Percentiles rank a stretch among this genome's conserved stretches.
Conservation (phyloP, 768 basidiomycete genomes). For the Leucogyrophana mollusca region DNA sequence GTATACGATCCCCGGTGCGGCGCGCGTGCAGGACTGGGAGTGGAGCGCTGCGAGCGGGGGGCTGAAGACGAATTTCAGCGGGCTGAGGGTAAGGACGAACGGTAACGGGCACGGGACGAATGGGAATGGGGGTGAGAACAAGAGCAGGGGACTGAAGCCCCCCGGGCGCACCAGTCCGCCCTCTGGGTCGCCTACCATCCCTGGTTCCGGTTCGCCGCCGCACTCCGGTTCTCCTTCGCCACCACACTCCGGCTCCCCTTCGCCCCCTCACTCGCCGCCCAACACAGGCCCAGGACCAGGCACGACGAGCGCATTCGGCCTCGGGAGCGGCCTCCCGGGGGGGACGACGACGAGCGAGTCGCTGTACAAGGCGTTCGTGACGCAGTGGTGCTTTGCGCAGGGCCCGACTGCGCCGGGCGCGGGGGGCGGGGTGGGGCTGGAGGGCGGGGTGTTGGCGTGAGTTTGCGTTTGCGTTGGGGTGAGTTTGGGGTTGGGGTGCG, state of each 20-base stretch:
- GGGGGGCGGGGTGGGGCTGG: background rate
- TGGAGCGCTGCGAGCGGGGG: constrained; percentile 13
- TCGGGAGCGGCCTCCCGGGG: background rate
- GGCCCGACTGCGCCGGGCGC: constrained; percentile 26
- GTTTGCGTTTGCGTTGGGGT: no score
- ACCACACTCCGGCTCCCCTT: background rate
- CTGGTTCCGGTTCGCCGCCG: no score
- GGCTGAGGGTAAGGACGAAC: no score
- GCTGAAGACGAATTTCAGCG: no score
- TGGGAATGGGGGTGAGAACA: no score
- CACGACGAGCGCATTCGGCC: background rate
- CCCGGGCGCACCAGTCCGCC: no score
- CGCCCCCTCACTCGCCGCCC: background rate
- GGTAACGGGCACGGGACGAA: no score
- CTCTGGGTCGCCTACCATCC: no score
- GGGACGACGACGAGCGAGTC: constrained; percentile 21
- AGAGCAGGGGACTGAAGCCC: no score
- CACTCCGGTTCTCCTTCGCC: background rate
- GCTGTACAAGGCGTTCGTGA: constrained; percentile 59
- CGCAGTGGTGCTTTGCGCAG: constrained; percentile 70
- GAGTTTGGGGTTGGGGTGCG: no score
- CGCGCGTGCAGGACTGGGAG: constrained; percentile 19
- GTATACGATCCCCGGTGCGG: background rate
- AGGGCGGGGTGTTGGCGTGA: constrained; percentile 18
- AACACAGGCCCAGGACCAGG: background rate